Evolutionary conservation across 768 basidiomycete species (phyloP), one percentile per base, ranked within the genome.

Genomic region (Pleurotus cornucopiae): DNA sequence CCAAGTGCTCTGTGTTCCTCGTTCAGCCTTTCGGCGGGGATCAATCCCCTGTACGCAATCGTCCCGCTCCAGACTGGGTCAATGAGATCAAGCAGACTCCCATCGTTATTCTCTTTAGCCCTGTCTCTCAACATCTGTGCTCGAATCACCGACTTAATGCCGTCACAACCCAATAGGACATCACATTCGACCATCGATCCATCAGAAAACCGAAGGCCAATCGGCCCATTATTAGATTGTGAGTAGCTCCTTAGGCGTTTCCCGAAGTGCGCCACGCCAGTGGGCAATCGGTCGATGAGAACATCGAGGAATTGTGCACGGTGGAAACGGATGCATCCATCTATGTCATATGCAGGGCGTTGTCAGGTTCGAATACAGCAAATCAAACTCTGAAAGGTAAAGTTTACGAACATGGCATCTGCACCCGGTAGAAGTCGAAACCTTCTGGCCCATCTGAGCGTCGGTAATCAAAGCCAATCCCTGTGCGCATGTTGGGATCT

Each of bases 11-110:
- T 60, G 60, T 81, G 73, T 4, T 49, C 63, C 5, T 57, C 60
- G 20, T 58, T 58, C 4, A 53, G 48, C 3, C 67, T 61, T n/a
- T 69, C 66, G 4, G 69, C 67, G 6, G 73, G 74, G 21, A 81
- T 75, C 9, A 81, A 66, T 1, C 75, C 75, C 49, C 80, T 66
- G 58, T 80, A 80, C 5, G 73, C 77, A 25, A 74, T 69, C 1
- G 69, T 75, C 9, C 78, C 77, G 41, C 73, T 77, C 71, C 71
- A 80, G n/a, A 74, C 62, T 0, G 80, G 78, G 20, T 78, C 71
- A 12, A 75, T 65, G 43, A 65, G 66, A 3, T 65, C 60, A 56
- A 73, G 52, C 9, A 78, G 59, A 3, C 63, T 60, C 13, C 58
- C 61, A 34, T 61, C 66, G 61, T 16, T 58, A 43, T 64, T 59